These are phyloP conservation scores for Solanum pimpinellifolium DNA, from an alignment of 257 asterid genomes.

Conservation along the genomic window DNA sequence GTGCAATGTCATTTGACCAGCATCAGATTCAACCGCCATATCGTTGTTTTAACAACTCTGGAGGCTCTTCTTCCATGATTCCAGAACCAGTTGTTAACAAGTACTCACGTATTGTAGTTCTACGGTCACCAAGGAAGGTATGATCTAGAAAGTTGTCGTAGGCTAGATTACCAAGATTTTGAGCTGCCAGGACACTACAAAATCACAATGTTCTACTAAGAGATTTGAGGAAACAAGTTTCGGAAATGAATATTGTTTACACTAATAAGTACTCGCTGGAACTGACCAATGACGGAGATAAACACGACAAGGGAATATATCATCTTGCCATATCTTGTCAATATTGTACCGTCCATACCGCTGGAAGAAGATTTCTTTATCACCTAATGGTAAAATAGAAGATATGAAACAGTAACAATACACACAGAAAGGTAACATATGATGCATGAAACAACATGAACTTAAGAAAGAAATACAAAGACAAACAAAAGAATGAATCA, in stretches of 20 bases:
- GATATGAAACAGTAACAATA: neutral
- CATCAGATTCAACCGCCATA: conserved; percentile 57
- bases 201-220: neutral
- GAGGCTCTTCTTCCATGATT: conserved; percentile 91
- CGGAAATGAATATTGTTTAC: neutral
- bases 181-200: conserved; percentile 85
- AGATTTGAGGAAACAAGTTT: neutral
- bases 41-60: conserved; percentile 48
- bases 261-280: neutral
- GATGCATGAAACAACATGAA: neutral
- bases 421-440: neutral
- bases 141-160: conserved; percentile 78
- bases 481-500: neutral
- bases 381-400: conserved; percentile 36
- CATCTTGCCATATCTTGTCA: conserved; percentile 74
- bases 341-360: conserved; percentile 53
- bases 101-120: conserved; percentile 73
- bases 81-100: conserved; percentile 56
- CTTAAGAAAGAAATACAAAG: neutral
- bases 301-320: conserved; percentile 83
- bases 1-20: neutral
- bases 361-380: conserved; percentile 43
- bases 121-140: conserved; percentile 79
- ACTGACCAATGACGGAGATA: conserved; percentile 95
- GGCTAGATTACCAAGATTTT: conserved; percentile 56